A percentile compares a stretch with the other conserved stretches of the same genome.
Evolutionary conservation across 1,139 yeast species (phyloP).

Genomic region (Sugiyamaella sp.): DNA sequence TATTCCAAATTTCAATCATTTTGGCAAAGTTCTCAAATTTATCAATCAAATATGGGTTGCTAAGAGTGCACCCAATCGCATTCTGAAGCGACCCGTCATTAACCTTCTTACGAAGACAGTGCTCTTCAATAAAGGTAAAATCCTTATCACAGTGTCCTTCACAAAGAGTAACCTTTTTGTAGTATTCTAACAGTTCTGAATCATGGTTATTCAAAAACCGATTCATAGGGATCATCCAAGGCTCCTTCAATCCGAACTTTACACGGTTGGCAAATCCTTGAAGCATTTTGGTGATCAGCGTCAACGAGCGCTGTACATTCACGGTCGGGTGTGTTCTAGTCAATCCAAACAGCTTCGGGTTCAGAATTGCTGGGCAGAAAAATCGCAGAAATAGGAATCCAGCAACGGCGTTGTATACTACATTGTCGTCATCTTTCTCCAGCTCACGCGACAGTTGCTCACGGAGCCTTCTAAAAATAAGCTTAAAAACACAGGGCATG

Average conservation of each 20-base stretch:
- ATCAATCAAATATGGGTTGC: slow-evolving; percentile 44
- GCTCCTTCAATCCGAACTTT: slow-evolving; percentile 77
- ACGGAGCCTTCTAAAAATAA: slow-evolving; percentile 40
- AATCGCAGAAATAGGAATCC: slow-evolving; percentile 85
- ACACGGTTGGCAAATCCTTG: slow-evolving; percentile 80
- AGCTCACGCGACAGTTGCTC: slow-evolving; percentile 28
- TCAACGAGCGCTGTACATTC: slow-evolving; percentile 71
- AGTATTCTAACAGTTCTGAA: slow-evolving; percentile 63
- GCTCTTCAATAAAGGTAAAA: slow-evolving; percentile 48
- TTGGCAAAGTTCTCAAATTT: slow-evolving; percentile 39
- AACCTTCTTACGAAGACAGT: slow-evolving; percentile 14
- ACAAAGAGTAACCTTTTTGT: slow-evolving; percentile 62
- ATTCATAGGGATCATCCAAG: slow-evolving; percentile 74
- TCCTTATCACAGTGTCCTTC: slow-evolving; percentile 45
- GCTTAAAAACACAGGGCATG: slow-evolving; percentile 69
- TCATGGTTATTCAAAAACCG: slow-evolving; percentile 61
- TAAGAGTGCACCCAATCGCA: slow-evolving; percentile 40
- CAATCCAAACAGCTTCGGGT: slow-evolving; percentile 81
- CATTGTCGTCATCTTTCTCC: slow-evolving; percentile 27
- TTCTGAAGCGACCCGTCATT: slow-evolving; percentile 19
- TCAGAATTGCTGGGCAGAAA: slow-evolving; percentile 87
- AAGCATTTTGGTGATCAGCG: slow-evolving; percentile 78
- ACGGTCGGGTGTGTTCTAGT: slow-evolving; percentile 73
- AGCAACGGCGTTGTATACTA: slow-evolving; percentile 59
- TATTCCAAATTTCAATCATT: slow-evolving; percentile 36